Evolutionary conservation across 2,329 filamentous ascomycete genomes (phyloP), one percentile per base, ranked within the genome.

Genomic region (Microdochium paspali): DNA sequence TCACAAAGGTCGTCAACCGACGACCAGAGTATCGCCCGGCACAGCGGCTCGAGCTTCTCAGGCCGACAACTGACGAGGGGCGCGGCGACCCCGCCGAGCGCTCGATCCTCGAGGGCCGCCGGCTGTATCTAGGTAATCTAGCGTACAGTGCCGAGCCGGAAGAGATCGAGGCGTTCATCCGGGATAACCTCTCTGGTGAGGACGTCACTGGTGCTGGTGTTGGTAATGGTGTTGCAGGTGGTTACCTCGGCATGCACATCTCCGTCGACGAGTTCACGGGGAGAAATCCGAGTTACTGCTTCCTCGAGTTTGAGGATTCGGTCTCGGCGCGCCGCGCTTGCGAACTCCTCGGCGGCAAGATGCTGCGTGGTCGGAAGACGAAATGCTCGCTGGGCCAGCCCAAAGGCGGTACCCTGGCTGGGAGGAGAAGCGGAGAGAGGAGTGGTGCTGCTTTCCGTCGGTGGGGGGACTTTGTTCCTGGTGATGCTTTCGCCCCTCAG

Each of bases 261-360:
- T 82, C 81, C 1, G 73, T 84, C 46, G 83, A 88, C 56, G 76
- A 81, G 1, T 79, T 84, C 61, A 84, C 77, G 25, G 78, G 75
- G 35, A 72, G 83, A 42, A 88, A 87, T 60, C 83, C 83, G 0
- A 84, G 81, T 31, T 87, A 87, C 66, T 88, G 84, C 66, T 88
- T 89, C 55, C 77, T 87, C 43, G 84, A 88, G 56, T 77, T 88
- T 49, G 62, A 64, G 43, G 72, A 70, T 44, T 71, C 71, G 43
- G 76, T 77, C 24, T 68, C 78, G 25, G 83, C 83, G 3, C 69
- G 77, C 4, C 61, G 62, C 2, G 80, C 79, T 2, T 78, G 87
- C 60, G 57, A 63, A n/a, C 67, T 72, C 12, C 66, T 87, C 40
- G 69, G 77, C 47, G 75, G 74, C 18, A 68, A 67, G 20, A 65